Evolutionary conservation across 192 early-diverging fungal genomes (phyloP).

Genomic region (Backusella mclennaniae): DNA sequence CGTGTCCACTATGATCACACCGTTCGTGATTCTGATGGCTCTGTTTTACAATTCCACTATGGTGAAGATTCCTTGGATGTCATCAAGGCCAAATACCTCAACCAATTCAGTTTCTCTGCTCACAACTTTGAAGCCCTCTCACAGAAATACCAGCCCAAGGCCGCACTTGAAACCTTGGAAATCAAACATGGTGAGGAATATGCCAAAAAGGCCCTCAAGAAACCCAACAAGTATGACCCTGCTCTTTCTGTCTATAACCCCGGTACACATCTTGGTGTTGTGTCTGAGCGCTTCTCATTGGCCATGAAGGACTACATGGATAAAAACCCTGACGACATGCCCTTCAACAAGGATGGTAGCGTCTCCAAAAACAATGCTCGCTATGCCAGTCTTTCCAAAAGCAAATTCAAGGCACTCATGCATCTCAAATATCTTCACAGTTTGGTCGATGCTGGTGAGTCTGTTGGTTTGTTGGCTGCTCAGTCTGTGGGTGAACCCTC

Average conservation of each 20-base stretch:
- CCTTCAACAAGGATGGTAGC: slow-evolving; percentile 45
- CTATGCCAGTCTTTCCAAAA: slow-evolving; percentile 51
- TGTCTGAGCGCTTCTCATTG: slow-evolving; percentile 87
- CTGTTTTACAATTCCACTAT: slow-evolving; percentile 96
- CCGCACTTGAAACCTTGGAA: slow-evolving; percentile 65
- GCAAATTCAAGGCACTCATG: slow-evolving; percentile 90
- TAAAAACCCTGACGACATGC: slow-evolving; percentile 71
- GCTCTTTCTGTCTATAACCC: slow-evolving; percentile 81
- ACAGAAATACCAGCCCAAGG: slow-evolving; percentile 74
- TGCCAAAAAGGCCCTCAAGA: slow-evolving; percentile 77
- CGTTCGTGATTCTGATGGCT: slow-evolving; percentile 94
- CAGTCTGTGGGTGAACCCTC: slow-evolving; percentile 99
- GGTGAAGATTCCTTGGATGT: slow-evolving; percentile 98
- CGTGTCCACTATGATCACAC: slow-evolving; percentile 96
- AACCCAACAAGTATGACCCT: slow-evolving; percentile 70
- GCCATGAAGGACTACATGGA: slow-evolving; percentile 84
- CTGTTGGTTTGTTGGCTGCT: slow-evolving; percentile 95
- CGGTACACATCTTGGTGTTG: slow-evolving; percentile 80
- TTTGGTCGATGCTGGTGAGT: slow-evolving; percentile 96
- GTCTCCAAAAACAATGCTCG: slow-evolving; percentile 58
- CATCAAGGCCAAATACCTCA: slow-evolving; percentile 85
- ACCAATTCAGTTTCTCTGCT: slow-evolving; percentile 71
- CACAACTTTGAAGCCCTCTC: slow-evolving; percentile 84
- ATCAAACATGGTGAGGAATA: slow-evolving; percentile 70
- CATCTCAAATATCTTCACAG: slow-evolving; percentile 91